Conservation (phyloP, 106 monocot species). For the Triglochin maritima region DNA sequence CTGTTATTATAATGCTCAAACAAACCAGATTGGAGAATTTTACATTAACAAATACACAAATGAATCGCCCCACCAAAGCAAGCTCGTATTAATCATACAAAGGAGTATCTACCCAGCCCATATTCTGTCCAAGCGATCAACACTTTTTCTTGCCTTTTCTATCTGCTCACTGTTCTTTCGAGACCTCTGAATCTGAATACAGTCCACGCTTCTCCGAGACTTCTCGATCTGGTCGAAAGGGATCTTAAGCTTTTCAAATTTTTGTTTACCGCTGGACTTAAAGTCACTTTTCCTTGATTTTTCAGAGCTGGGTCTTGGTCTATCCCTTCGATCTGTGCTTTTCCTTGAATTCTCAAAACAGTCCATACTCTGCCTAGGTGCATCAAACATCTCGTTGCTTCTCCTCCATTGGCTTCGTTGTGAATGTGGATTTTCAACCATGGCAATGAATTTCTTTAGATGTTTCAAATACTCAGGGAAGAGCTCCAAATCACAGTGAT, state of each 20-base stretch:
- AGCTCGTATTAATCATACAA: slow-evolving; percentile 17
- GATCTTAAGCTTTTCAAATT: slow-evolving; percentile 36
- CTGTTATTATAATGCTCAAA: slow-evolving; percentile 4
- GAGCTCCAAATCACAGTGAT: slow-evolving; percentile 23
- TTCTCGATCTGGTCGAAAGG: slow-evolving; percentile 41
- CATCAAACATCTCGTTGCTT: slow-evolving; percentile 31
- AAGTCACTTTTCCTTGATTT: slow-evolving; percentile 16
- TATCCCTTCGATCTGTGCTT: slow-evolving; percentile 43
- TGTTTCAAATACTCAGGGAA: slow-evolving; percentile 22
- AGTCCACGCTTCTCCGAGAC: slow-evolving; percentile 57
- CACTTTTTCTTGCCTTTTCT: slow-evolving; percentile 56
- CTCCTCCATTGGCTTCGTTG: slow-evolving; percentile 27
- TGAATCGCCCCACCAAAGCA: slow-evolving; percentile 9
- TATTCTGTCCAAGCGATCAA: slow-evolving; percentile 62
- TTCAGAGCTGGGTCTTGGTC: slow-evolving; percentile 23
- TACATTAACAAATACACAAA: slow-evolving; percentile 22
- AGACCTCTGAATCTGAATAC: slow-evolving; percentile 25
- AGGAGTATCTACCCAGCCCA: slow-evolving; percentile 31
- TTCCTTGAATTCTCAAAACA: slow-evolving; percentile 30
- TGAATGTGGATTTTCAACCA: slow-evolving; percentile 19
- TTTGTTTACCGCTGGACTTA: slow-evolving; percentile 31
- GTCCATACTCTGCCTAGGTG: slow-evolving; percentile 47
- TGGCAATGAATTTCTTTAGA: slow-evolving; percentile 16
- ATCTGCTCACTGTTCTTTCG: slow-evolving; percentile 34
- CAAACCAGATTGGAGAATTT: slow-evolving; percentile 1